Evolutionary conservation across 345 rosid species (phyloP), one percentile per base, ranked within the genome.

Genomic region (Rhodomyrtus tomentosa): DNA sequence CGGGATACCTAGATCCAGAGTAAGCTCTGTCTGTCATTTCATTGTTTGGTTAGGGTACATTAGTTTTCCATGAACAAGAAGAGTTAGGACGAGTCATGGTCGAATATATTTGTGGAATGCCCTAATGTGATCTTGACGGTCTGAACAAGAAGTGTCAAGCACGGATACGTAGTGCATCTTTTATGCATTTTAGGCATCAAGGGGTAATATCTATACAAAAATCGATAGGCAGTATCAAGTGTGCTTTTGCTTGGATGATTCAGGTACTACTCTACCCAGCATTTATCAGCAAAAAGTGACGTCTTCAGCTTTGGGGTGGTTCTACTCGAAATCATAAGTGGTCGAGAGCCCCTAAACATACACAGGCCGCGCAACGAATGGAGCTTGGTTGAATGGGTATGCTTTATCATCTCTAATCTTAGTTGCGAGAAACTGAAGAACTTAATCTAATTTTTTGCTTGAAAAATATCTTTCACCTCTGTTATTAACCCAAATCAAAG

Each of bases 361-460:
- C 90, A 89, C 36, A 89, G 96, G 91, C 95, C 95, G 13, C 88
- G 91, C 38, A 89, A 89, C 10, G 95, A 94, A 74, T 92, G 95
- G 96, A 94, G 95, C 88, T 91, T 94, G 88, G 93, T 94, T 56
- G 96, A 94, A 93, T 94, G 95, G 96, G 96, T 92, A 92, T 27
- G 88, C 74, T 36, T 36, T 36, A 18, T 0, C 40, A 36, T 6
- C 38, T 68, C 8, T 11, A 42, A 36, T 36, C 76, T 68, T 1
- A 21, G 45, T 68, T 36, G 45, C 45, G 18, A 68, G 76, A 68
- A 68, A 68, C 24, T 8, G 76, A 32, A 32, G 32, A 18, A 68
- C 3, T 68, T 68, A 13, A 32, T 36, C 13, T 68, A 8, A 24
- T 16, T 32, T 18, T 1, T 68, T 16, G 45, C 24, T 68, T 32